phyloP scores from a whole-genome alignment of 352 stramenopile species.

The Elongisporangium undulatum region DNA sequence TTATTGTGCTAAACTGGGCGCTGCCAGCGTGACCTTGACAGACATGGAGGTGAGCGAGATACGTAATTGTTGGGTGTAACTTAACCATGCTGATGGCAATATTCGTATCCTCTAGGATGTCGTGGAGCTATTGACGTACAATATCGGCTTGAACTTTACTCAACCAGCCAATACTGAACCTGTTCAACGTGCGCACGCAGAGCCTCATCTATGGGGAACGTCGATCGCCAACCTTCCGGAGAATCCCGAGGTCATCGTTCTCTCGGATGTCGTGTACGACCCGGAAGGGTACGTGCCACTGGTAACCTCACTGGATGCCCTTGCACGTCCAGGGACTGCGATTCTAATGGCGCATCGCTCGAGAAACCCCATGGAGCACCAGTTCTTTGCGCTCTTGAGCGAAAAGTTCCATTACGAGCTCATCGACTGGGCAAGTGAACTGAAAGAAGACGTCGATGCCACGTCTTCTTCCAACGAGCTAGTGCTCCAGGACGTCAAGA shows the following conservation, averaged over 20 bases:
- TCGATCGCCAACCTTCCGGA: conserved; percentile 23
- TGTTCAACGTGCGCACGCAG: conserved; percentile 15
- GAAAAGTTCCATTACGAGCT: conserved; percentile 36
- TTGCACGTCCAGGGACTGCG: conserved; percentile 32
- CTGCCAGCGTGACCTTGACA: conserved; percentile 52
- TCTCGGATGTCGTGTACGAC: conserved; percentile 83
- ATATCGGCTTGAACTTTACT: conserved; percentile 64
- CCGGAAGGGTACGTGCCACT: conserved; percentile 65
- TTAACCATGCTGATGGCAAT: no score
- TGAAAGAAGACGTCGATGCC: conserved; percentile 2
- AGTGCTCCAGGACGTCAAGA: conserved; percentile 57
- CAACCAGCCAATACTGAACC: neutral
- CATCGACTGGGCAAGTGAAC: conserved; percentile 33
- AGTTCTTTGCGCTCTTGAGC: conserved; percentile 70
- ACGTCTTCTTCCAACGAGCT: conserved; percentile 5
- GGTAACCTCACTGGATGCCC: conserved; percentile 42
- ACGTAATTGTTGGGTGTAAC: no score
- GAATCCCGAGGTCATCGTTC: conserved; percentile 56
- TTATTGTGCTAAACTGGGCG: conserved; percentile 56
- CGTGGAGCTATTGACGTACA: conserved; percentile 70
- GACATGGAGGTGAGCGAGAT: conserved; percentile 47
- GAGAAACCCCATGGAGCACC: conserved; percentile 73
- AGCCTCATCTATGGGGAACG: conserved; percentile 56
- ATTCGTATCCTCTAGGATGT: conserved; percentile 34
- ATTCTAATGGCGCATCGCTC: conserved; percentile 78